Evolutionary conservation across 345 rosid genomes (phyloP), one percentile per base, ranked within the genome.

Genomic region (Eutrema japonicum): DNA sequence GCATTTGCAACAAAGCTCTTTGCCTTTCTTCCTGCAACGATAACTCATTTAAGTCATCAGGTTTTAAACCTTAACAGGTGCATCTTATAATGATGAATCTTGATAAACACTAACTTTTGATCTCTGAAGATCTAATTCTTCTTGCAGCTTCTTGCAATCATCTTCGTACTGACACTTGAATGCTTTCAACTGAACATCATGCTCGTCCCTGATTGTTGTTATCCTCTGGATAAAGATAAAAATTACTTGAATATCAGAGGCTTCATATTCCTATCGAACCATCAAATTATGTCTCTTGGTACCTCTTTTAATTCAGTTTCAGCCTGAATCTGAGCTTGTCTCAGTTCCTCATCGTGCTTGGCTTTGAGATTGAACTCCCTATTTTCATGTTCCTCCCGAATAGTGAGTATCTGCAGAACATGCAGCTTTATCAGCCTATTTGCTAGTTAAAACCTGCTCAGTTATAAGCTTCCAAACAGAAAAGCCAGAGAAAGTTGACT

Each of bases 1-100:
- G 98, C 81, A 92, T 26, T 77, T 92, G 96, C 83, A 92, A 79
- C 74, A 92, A 76, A 64, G 96, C 89, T 74, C 87, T 85, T 81
- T 92, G 98, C 84, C 86, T 84, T 32, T 88, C 95, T 81, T 90
- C 96, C 98, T 90, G 85, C 48, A 67, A 66, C 8, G 41, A 5
- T 46, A 7, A 29, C 10, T 33, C 73, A 33, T 18, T 10, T 49
- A 38, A 54, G 35, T 32, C 35, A 35, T 35, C 36, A 51, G 32
- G 38, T 27, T 50, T 54, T 26, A 32, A 36, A 61, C 14, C 11
- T 63, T 32, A 46, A 46, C 16, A 45, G 22, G 8, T 30, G 74
- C 18, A 59, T 5, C 59, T 69, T 51, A 12, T 42, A 5, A 26
- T 33, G 50, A 9, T 33, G 50, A 9, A 60, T 60, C 49, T 45